These are phyloP conservation scores for Mimosa pudica DNA, from an alignment of 306 rosid species.

Conservation along the genomic window DNA sequence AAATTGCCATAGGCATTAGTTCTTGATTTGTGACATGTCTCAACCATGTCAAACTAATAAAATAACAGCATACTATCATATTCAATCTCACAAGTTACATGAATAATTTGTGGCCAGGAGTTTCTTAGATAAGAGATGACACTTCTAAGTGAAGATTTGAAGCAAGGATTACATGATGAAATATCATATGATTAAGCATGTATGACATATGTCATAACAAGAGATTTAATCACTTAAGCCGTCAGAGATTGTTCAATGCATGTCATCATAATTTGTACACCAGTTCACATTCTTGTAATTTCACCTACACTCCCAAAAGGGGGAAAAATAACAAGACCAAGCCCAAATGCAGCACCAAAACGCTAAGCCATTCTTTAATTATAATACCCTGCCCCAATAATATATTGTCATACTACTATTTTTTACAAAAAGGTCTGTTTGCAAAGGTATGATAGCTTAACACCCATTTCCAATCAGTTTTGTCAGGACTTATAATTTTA, in stretches of 20 bases:
- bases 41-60: not conserved
- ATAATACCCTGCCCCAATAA: not conserved
- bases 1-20: not conserved
- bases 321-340: not conserved
- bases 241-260: not conserved
- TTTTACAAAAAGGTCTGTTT: not conserved
- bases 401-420: not conserved
- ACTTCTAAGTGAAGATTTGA: slow-evolving; percentile 25
- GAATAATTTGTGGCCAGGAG: not conserved
- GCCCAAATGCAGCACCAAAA: slow-evolving; percentile 6
- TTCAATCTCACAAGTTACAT: slow-evolving; percentile 3
- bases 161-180: slow-evolving; percentile 23
- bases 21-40: not conserved
- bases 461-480: slow-evolving; percentile 8
- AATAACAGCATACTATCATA: not conserved
- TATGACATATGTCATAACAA: not conserved
- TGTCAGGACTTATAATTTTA: slow-evolving; percentile 1
- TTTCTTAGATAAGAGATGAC: slow-evolving; percentile 3
- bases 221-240: not conserved
- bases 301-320: not conserved
- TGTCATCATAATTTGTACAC: not conserved
- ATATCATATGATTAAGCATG: not conserved
- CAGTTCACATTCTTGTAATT: not conserved
- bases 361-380: not conserved
- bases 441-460: slow-evolving; percentile 16